Percentiles rank a stretch among this genome's conserved stretches.
Conservation (phyloP, 2,329 filamentous ascomycete genomes). For the Sclerotinia sclerotiorum region DNA sequence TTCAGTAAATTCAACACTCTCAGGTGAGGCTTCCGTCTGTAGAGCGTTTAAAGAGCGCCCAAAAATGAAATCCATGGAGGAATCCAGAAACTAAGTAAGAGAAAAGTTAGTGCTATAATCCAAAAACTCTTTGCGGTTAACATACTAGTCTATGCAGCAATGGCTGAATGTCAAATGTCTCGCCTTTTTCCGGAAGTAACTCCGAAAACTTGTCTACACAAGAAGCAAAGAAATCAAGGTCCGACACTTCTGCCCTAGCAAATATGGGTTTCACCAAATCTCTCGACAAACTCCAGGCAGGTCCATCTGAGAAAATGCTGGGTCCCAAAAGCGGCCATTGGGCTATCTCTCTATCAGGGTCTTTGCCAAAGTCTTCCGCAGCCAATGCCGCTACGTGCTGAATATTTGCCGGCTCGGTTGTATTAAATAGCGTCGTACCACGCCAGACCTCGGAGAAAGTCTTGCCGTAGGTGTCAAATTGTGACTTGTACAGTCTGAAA, state of each 20-base stretch:
- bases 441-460: constrained; percentile 14
- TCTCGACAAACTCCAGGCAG: constrained; percentile 18
- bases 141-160: constrained; percentile 14
- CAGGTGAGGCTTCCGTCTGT: constrained; percentile 1
- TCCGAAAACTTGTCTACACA: constrained; percentile 12
- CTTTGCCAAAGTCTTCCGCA: constrained; percentile 41
- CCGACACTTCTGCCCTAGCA: constrained; percentile 12
- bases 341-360: constrained; percentile 44
- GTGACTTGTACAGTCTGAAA: constrained; percentile 5
- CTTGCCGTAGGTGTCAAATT: constrained; percentile 17
- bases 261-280: constrained; percentile 20
- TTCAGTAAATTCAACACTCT: constrained; percentile 10
- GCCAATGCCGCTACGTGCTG: constrained; percentile 12
- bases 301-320: constrained; percentile 19
- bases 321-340: constrained; percentile 37
- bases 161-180: constrained; percentile 20
- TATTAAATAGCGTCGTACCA: constrained; percentile 14
- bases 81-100: constrained; percentile 7
- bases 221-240: constrained; percentile 5
- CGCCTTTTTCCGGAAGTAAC: constrained; percentile 4
- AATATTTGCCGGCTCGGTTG: constrained; percentile 10
- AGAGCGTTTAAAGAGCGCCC: constrained; percentile 7
- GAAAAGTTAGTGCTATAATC: not conserved
- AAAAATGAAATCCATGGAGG: constrained; percentile 18
- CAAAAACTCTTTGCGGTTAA: not conserved